phyloP scores from a whole-genome alignment of 1,284 basidiomycete genomes.

The Vanrija sp. region DNA sequence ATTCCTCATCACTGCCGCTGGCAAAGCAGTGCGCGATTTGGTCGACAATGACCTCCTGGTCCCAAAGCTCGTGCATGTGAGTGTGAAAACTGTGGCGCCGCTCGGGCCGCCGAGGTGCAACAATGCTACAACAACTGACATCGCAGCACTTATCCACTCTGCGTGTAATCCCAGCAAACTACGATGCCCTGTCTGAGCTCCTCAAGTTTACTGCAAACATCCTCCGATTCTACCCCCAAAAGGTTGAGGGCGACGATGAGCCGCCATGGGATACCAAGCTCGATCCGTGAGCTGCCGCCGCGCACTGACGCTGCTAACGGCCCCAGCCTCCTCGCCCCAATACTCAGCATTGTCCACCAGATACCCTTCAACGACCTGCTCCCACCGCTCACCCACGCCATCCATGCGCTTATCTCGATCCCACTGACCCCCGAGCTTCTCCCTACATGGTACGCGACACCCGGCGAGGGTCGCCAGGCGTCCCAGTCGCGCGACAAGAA shows the following conservation, averaged over 20 bases:
- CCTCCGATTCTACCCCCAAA: conserved; percentile 34
- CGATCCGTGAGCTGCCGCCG: conserved; percentile 26
- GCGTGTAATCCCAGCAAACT: conserved; percentile 18
- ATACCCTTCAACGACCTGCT: conserved; percentile 30
- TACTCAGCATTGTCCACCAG: conserved; percentile 29
- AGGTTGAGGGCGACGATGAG: conserved; percentile 7
- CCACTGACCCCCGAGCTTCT: conserved; percentile 29
- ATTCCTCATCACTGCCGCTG: conserved; percentile 40
- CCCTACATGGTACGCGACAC: conserved; percentile 33
- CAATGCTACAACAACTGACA: neutral
- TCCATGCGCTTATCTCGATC: conserved; percentile 40
- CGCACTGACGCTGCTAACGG: neutral
- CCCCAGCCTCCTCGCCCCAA: conserved; percentile 24
- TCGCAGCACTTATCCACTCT: conserved; percentile 20
- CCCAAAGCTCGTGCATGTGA: conserved; percentile 33
- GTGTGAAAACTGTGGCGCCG: conserved; percentile 3
- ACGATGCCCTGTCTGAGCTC: conserved; percentile 37
- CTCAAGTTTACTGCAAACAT: conserved; percentile 45
- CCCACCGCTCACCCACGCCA: conserved; percentile 34
- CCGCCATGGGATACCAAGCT: conserved; percentile 31
- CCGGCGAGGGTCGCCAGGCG: conserved; percentile 5
- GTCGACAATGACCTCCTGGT: conserved; percentile 37
- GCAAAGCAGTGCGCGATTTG: conserved; percentile 25
- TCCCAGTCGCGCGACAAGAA: neutral
- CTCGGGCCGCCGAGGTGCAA: neutral